phyloP scores from a whole-genome alignment of 2,329 filamentous ascomycete genomes.

The Domatiomyces globalis region DNA sequence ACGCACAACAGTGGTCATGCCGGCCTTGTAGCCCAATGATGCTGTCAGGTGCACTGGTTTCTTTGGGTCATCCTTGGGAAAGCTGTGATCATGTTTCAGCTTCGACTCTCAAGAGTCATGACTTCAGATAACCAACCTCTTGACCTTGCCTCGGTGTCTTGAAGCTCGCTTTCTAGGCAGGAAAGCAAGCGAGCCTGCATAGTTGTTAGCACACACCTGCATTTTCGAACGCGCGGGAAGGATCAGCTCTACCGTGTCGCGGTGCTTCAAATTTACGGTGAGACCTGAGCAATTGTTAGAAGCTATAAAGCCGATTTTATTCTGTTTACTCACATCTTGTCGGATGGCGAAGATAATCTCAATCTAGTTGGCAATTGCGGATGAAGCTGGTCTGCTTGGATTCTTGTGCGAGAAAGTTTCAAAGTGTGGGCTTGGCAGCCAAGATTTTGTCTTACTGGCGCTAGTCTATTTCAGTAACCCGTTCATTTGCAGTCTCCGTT shows the following conservation, averaged over 20 bases:
- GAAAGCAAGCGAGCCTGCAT: conserved; percentile 59
- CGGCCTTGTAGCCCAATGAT: conserved; percentile 98
- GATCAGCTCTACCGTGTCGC: conserved; percentile 60
- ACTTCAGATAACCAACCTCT: conserved; percentile 53
- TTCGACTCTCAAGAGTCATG: conserved; percentile 19
- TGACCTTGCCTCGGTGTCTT: conserved; percentile 93
- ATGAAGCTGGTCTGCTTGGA: neutral
- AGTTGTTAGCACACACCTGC: conserved; percentile 2
- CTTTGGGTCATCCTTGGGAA: conserved; percentile 99
- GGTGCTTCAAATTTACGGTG: conserved; percentile 71
- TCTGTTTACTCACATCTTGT: conserved; percentile 1
- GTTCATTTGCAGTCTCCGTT: neutral
- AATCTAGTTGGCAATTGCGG: neutral
- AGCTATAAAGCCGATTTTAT: neutral
- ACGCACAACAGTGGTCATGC: conserved; percentile 99
- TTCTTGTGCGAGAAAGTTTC: neutral
- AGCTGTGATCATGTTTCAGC: conserved; percentile 41
- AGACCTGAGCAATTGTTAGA: conserved; percentile 26
- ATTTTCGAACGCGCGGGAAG: conserved; percentile 1
- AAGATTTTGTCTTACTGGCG: neutral
- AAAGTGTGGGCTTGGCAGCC: neutral
- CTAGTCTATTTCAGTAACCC: neutral
- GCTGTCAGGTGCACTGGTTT: conserved; percentile 98
- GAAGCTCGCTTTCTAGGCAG: conserved; percentile 83
- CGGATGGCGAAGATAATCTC: neutral